phyloP scores from a whole-genome alignment of 2,329 filamentous ascomycete genomes.

The Aspergillus sp. region DNA sequence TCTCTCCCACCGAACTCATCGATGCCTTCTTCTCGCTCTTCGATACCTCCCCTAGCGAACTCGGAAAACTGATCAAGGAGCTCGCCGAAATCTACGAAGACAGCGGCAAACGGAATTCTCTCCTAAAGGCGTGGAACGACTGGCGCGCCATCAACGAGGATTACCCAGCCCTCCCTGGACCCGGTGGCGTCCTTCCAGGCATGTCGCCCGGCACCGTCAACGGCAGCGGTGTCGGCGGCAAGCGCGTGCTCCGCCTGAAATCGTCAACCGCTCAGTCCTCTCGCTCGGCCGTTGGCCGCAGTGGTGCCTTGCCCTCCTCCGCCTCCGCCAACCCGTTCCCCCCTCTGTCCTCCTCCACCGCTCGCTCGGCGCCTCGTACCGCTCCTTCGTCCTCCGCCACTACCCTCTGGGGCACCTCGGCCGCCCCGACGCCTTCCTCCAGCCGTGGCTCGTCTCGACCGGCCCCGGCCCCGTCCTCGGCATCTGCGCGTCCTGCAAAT shows the following conservation, averaged over 20 bases:
- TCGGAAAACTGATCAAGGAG: constrained; percentile 88
- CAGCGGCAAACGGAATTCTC: constrained; percentile 65
- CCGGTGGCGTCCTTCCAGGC: constrained; percentile 65
- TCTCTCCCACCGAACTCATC: constrained; percentile 74
- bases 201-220: constrained; percentile 44
- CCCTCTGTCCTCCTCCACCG: constrained; percentile 16
- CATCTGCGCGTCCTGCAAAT: constrained; percentile 24
- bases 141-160: constrained; percentile 96
- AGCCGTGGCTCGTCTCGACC: constrained; percentile 15
- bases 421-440: constrained; percentile 26
- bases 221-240: constrained; percentile 61
- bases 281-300: constrained; percentile 61
- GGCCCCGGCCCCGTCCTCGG: constrained; percentile 19
- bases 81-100: constrained; percentile 92
- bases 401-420: constrained; percentile 26
- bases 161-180: constrained; percentile 81
- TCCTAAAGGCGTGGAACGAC: constrained; percentile 87
- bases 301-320: constrained; percentile 49
- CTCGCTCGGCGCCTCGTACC: constrained; percentile 16
- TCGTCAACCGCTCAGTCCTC: constrained; percentile 68
- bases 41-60: constrained; percentile 72
- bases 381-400: constrained; percentile 9
- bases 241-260: constrained; percentile 64
- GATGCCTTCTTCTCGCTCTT: constrained; percentile 87
- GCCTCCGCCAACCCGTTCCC: constrained; percentile 30